Conservation (phyloP, 495 filamentous ascomycete genomes). For the Filosporella fistucella region DNA sequence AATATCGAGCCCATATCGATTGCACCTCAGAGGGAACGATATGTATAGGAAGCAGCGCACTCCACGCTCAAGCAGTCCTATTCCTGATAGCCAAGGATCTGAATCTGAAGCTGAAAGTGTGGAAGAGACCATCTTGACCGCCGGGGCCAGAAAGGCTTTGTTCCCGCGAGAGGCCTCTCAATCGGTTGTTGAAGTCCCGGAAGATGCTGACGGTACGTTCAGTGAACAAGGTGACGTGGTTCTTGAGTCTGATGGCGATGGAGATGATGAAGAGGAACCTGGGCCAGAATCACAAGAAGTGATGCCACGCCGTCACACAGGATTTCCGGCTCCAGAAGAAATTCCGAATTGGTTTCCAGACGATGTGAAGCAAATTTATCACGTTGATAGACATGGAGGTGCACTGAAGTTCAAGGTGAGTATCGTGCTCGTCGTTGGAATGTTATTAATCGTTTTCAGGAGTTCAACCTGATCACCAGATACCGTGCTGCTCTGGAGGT, state of each 20-base stretch:
- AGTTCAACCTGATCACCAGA: slow-evolving; percentile 12
- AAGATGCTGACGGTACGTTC: too few relatives aligned
- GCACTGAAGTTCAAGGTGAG: slow-evolving; percentile 6
- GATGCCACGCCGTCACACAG: too few relatives aligned
- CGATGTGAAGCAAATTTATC: slow-evolving; percentile 6
- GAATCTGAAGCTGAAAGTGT: too few relatives aligned
- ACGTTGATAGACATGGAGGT: slow-evolving; percentile 4
- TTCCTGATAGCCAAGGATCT: too few relatives aligned
- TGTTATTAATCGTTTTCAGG: not conserved
- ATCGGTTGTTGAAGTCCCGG: not conserved
- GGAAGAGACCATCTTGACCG: not conserved
- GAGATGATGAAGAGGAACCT: not conserved
- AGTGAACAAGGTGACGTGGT: not conserved
- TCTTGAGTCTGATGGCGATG: not conserved
- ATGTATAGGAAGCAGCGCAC: too few relatives aligned
- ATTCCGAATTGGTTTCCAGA: slow-evolving; percentile 8
- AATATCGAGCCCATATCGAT: too few relatives aligned
- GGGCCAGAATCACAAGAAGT: not conserved
- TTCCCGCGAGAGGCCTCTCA: not conserved
- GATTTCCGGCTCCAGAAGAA: not conserved
- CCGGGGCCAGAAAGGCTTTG: not conserved
- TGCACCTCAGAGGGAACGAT: too few relatives aligned
- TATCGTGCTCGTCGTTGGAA: not conserved
- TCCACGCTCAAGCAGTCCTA: too few relatives aligned
- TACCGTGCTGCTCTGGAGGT: slow-evolving; percentile 6